Evolutionary conservation across 129 eudicot species (phyloP).

Genomic region (Dittrichia graveolens): DNA sequence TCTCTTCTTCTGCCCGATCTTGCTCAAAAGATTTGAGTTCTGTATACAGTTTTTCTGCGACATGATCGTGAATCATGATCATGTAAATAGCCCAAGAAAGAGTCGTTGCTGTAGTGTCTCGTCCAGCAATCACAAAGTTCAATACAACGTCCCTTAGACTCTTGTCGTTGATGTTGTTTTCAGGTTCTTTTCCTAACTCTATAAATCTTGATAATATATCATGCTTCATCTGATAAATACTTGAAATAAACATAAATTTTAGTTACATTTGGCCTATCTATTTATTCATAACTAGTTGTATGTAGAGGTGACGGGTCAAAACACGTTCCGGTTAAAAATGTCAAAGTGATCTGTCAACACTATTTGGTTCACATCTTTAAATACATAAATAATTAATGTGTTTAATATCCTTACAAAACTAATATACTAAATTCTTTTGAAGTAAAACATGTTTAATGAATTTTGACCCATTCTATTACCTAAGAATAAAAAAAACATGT

Average conservation of each 20-base stretch:
- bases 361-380: background rate
- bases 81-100: conserved; percentile 97
- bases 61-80: conserved; percentile 64
- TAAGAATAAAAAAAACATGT: background rate
- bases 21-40: conserved; percentile 69
- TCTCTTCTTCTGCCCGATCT: conserved; percentile 62
- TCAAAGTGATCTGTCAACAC: too few species aligned
- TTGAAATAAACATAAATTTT: background rate
- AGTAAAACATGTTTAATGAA: too few species aligned
- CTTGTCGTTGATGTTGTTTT: conserved; percentile 73
- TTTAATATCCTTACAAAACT: background rate
- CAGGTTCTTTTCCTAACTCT: conserved; percentile 80
- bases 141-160: conserved; percentile 91
- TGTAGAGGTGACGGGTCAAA: too few species aligned
- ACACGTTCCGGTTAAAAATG: too few species aligned
- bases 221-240: conserved; percentile 59
- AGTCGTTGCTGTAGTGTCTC: conserved; percentile 96
- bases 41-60: conserved; percentile 68
- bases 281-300: background rate
- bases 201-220: conserved; percentile 89
- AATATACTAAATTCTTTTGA: too few species aligned
- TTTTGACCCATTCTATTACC: too few species aligned
- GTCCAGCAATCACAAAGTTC: conserved; percentile 94
- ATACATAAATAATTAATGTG: background rate
- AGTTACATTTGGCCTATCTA: background rate